phyloP scores from a whole-genome alignment of 1,284 basidiomycete species.

The Entoloma clypeatum region DNA sequence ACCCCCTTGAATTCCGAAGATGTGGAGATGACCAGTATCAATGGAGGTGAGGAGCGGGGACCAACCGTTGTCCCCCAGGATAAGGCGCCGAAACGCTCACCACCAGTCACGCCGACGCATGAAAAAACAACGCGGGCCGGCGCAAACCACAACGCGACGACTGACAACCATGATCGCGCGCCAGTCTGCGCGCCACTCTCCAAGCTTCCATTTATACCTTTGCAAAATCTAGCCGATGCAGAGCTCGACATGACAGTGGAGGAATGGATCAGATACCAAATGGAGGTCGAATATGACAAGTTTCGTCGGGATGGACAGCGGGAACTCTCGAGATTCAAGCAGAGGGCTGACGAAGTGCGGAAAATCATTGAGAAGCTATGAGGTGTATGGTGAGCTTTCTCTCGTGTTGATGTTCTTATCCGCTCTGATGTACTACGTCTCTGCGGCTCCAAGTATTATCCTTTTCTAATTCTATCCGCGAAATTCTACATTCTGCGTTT shows the following conservation, averaged over 20 bases:
- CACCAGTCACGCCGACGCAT: too few species aligned
- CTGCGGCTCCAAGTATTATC: too few species aligned
- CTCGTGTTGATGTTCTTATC: not conserved
- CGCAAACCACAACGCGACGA: not conserved
- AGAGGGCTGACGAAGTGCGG: constrained; percentile 55
- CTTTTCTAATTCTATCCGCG: too few species aligned
- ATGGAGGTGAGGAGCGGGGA: constrained; percentile 4
- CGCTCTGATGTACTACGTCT: too few species aligned
- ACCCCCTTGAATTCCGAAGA: constrained; percentile 11
- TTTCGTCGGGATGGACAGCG: constrained; percentile 60
- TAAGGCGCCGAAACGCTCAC: constrained; percentile 5
- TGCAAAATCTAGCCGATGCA: constrained; percentile 50
- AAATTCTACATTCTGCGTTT: too few species aligned
- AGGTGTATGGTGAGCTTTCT: not conserved
- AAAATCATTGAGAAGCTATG: constrained; percentile 35
- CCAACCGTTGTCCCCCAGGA: constrained; percentile 3
- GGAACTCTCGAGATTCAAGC: constrained; percentile 55
- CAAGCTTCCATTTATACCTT: constrained; percentile 38
- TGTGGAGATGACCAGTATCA: constrained; percentile 24
- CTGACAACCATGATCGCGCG: not conserved
- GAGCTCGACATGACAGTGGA: constrained; percentile 72
- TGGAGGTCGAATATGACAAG: constrained; percentile 56
- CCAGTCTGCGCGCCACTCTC: constrained; percentile 37
- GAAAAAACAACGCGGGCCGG: too few species aligned
- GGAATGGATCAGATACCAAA: constrained; percentile 73